Percentiles rank a stretch among this genome's conserved stretches.
Evolutionary conservation across 2,329 filamentous ascomycete species (phyloP).

Genomic region (Arthroderma sp.): DNA sequence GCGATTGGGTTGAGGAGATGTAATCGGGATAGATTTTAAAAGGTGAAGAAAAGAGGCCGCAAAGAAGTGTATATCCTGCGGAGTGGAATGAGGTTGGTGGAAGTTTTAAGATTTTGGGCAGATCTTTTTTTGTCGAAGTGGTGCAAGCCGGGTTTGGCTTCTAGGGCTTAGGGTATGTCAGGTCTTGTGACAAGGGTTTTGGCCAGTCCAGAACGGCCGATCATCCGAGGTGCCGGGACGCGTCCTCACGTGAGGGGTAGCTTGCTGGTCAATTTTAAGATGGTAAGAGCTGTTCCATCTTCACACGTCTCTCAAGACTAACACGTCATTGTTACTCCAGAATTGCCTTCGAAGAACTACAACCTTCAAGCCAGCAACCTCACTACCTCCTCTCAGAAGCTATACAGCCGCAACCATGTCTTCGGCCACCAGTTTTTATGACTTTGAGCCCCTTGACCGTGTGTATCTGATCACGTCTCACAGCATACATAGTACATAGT

Average conservation of each 20-base stretch:
- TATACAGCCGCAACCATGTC: conserved; percentile 6
- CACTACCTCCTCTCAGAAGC: too few relatives aligned
- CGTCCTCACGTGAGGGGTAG: too few relatives aligned
- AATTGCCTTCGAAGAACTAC: too few relatives aligned
- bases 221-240: too few relatives aligned
- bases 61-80: conserved; percentile 91
- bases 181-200: neutral
- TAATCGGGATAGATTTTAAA: conserved; percentile 10
- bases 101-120: neutral
- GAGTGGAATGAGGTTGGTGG: neutral
- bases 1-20: conserved; percentile 28
- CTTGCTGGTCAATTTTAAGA: too few relatives aligned
- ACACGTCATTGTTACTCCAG: too few relatives aligned
- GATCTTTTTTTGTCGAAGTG: neutral
- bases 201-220: too few relatives aligned
- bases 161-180: conserved; percentile 4
- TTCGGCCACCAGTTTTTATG: conserved; percentile 34
- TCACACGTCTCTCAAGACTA: too few relatives aligned
- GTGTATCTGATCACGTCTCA: conserved; percentile 17
- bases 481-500: conserved; percentile 5
- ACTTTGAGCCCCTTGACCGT: conserved; percentile 48
- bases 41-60: conserved; percentile 36
- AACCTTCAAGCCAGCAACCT: neutral
- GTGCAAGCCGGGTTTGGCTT: neutral
- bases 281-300: too few relatives aligned